phyloP scores from a whole-genome alignment of 768 basidiomycete genomes.

The Obba rivulosa region DNA sequence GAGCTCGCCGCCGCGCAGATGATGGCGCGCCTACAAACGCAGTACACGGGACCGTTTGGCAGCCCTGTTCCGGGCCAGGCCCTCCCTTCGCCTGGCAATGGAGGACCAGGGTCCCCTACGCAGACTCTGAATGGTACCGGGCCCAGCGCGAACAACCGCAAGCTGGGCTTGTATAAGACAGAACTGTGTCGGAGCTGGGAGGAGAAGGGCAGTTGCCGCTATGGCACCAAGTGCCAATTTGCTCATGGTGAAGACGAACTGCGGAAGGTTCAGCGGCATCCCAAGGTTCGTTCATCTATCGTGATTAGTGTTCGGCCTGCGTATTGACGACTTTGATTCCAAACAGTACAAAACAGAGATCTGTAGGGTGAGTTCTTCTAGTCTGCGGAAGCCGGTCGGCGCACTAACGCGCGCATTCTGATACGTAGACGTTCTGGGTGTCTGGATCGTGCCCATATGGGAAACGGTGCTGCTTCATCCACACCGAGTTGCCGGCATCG shows the following conservation, averaged over 20 bases:
- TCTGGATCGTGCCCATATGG: conserved; percentile 92
- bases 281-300: conserved; percentile 54
- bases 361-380: conserved; percentile 55
- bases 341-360: conserved; percentile 89
- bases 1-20: conserved; percentile 50
- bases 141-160: conserved; percentile 88
- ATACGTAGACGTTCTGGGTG: conserved; percentile 80
- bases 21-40: conserved; percentile 58
- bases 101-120: conserved; percentile 23
- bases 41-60: conserved; percentile 48
- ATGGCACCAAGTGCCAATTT: conserved; percentile 87
- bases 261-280: conserved; percentile 78
- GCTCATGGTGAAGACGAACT: conserved; percentile 90
- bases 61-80: conserved; percentile 18
- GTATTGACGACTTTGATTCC: conserved; percentile 9
- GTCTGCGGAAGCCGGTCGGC: background rate
- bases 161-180: conserved; percentile 87
- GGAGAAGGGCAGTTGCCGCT: conserved; percentile 83
- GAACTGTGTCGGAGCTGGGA: conserved; percentile 90
- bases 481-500: conserved; percentile 75
- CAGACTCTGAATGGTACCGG: conserved; percentile 42
- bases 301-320: background rate
- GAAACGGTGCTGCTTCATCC: conserved; percentile 91
- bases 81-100: conserved; percentile 12
- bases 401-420: background rate